Evolutionary conservation across 1,284 basidiomycete genomes (phyloP).

Genomic region (Ustilago bromivora): DNA sequence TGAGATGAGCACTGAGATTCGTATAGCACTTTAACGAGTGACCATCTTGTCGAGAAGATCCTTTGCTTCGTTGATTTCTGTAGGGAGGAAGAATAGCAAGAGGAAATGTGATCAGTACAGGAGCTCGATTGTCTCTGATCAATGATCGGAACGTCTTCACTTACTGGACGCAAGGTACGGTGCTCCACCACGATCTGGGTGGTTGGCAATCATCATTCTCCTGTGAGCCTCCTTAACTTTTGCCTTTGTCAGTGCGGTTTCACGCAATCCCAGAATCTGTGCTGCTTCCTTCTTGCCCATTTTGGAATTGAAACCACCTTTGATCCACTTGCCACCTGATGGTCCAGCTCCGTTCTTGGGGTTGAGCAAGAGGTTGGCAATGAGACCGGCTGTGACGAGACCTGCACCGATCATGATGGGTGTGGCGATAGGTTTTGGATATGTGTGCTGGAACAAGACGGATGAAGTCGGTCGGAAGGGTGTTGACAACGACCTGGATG

Average conservation of each 20-base stretch:
- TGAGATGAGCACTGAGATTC: not conserved
- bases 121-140: not conserved
- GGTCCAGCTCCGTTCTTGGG: conserved; percentile 69
- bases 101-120: not conserved
- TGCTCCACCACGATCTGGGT: conserved; percentile 94
- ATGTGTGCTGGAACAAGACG: conserved; percentile 46
- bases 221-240: conserved; percentile 69
- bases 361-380: conserved; percentile 56
- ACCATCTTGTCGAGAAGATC: conserved; percentile 65
- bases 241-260: conserved; percentile 64
- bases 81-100: not conserved
- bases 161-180: conserved; percentile 91
- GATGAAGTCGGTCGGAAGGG: conserved; percentile 47
- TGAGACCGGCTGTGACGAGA: conserved; percentile 61
- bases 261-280: conserved; percentile 82
- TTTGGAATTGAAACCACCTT: conserved; percentile 93
- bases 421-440: conserved; percentile 47
- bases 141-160: conserved; percentile 13
- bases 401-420: conserved; percentile 62
- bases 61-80: conserved; percentile 69
- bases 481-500: conserved; percentile 39
- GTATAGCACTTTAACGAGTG: conserved; percentile 36
- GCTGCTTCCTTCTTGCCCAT: conserved; percentile 96
- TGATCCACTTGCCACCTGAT: conserved; percentile 84
- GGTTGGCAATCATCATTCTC: conserved; percentile 75